phyloP scores from a whole-genome alignment of 768 basidiomycete genomes.

The Phlegmacium glaucopus region DNA sequence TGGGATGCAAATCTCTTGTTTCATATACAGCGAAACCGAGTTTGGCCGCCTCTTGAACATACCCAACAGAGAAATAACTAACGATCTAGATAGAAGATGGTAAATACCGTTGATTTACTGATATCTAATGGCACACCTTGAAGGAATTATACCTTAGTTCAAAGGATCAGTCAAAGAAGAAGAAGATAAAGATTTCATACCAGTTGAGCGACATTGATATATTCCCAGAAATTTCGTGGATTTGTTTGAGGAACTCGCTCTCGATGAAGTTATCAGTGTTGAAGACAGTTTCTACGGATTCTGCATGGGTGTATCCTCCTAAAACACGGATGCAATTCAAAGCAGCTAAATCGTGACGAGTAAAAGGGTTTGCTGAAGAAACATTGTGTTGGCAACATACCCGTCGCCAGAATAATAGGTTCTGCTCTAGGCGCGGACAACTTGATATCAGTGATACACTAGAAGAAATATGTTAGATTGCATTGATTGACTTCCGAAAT shows the following conservation, averaged over 20 bases:
- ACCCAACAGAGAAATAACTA: conserved; percentile 62
- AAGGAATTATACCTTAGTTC: conserved; percentile 57
- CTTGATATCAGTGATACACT: conserved; percentile 56
- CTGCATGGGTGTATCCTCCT: conserved; percentile 53
- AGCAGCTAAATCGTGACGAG: conserved; percentile 33
- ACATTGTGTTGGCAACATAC: conserved; percentile 27
- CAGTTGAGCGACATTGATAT: conserved; percentile 54
- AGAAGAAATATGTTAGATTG: neutral
- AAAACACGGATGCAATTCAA: conserved; percentile 63
- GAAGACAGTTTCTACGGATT: conserved; percentile 49
- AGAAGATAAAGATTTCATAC: conserved; percentile 29
- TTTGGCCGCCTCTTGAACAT: conserved; percentile 51
- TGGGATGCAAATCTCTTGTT: conserved; percentile 57
- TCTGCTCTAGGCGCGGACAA: conserved; percentile 56
- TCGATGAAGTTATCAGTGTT: conserved; percentile 62
- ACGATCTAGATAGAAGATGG: conserved; percentile 42
- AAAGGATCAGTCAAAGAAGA: neutral
- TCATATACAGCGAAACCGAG: conserved; percentile 64
- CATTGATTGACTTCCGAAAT: no score
- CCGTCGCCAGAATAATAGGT: conserved; percentile 48
- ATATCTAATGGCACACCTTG: conserved; percentile 38
- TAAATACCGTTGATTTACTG: neutral
- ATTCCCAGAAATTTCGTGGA: conserved; percentile 44
- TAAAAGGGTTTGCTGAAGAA: neutral
- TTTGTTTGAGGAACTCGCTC: conserved; percentile 43